Conservation (phyloP, 2,329 filamentous ascomycete genomes). For the Colletotrichum gigasporum region DNA sequence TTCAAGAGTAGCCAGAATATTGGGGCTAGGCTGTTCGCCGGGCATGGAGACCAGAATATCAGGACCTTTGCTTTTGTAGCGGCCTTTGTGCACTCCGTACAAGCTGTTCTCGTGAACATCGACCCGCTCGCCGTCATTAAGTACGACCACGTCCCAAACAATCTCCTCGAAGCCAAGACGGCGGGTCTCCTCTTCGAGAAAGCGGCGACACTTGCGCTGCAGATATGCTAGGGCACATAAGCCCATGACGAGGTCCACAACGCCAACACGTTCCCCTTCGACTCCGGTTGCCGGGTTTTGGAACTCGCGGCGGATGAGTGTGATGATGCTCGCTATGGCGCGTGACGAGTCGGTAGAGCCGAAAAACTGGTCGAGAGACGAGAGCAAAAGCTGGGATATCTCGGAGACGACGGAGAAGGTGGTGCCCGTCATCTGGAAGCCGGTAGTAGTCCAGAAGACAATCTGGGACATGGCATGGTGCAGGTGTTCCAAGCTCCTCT, state of each 20-base stretch:
- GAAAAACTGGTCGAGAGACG: constrained; percentile 70
- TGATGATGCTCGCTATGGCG: constrained; percentile 73
- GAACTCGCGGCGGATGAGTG: constrained; percentile 71
- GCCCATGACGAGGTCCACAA: constrained; percentile 69
- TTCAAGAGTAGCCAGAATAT: constrained; percentile 48
- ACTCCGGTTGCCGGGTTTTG: constrained; percentile 69
- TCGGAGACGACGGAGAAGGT: constrained; percentile 64
- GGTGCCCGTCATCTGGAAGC: constrained; percentile 67
- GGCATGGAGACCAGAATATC: constrained; percentile 36
- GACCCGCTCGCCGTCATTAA: constrained; percentile 66
- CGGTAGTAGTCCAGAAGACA: constrained; percentile 69
- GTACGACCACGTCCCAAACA: constrained; percentile 74
- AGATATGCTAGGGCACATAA: constrained; percentile 70
- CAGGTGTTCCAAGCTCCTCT: constrained; percentile 64
- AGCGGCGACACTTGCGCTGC: constrained; percentile 64
- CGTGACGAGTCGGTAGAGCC: constrained; percentile 76
- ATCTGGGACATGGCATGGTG: constrained; percentile 67
- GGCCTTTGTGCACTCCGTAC: constrained; percentile 41
- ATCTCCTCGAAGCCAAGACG: constrained; percentile 62
- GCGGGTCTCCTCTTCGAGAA: constrained; percentile 59
- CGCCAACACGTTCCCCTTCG: constrained; percentile 67
- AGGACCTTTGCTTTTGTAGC: constrained; percentile 33
- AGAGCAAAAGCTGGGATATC: constrained; percentile 65
- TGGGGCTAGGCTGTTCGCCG: constrained; percentile 34
- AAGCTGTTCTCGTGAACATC: constrained; percentile 57